These are phyloP conservation scores for Schoenoplectus tabernaemontani DNA, from an alignment of 202 grass and related monocot genomes.

Conservation along the genomic window DNA sequence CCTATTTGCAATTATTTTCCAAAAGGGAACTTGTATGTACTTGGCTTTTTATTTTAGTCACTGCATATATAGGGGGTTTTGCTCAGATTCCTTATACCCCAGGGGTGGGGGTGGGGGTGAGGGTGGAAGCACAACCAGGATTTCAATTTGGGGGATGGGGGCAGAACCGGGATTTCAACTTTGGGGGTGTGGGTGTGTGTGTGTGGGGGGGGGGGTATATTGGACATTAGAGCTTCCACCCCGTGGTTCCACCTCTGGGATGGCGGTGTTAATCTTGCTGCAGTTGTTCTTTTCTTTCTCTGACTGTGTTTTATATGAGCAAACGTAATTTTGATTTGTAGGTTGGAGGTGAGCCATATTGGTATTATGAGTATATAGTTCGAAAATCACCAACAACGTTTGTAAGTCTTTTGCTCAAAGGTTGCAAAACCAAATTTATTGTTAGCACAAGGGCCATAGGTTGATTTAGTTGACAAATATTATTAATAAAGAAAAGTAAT, in stretches of 20 bases:
- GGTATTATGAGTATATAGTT: conserved; percentile 96
- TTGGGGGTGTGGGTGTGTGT: too few species aligned
- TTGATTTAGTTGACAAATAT: neutral
- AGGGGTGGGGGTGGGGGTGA: too few species aligned
- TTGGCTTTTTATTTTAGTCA: neutral
- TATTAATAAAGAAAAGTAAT: neutral
- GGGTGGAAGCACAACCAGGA: too few species aligned
- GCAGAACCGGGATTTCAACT: too few species aligned
- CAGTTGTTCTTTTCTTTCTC: neutral
- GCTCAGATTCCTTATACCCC: neutral
- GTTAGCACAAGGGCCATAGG: neutral
- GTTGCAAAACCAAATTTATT: neutral
- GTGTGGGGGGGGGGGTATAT: too few species aligned
- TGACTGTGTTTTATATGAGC: neutral
- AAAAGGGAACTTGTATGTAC: neutral
- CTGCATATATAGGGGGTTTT: neutral
- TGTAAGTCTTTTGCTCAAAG: conserved; percentile 42
- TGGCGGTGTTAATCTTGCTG: too few species aligned
- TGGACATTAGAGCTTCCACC: too few species aligned
- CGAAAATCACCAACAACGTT: conserved; percentile 79
- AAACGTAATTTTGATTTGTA: conserved; percentile 32
- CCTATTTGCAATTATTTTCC: neutral
- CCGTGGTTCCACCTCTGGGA: too few species aligned
- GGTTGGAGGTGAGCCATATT: conserved; percentile 76
- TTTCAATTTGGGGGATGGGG: too few species aligned